These are phyloP conservation scores for Venturia carpophila DNA, from an alignment of 2,329 filamentous ascomycete genomes.

Conservation along the genomic window DNA sequence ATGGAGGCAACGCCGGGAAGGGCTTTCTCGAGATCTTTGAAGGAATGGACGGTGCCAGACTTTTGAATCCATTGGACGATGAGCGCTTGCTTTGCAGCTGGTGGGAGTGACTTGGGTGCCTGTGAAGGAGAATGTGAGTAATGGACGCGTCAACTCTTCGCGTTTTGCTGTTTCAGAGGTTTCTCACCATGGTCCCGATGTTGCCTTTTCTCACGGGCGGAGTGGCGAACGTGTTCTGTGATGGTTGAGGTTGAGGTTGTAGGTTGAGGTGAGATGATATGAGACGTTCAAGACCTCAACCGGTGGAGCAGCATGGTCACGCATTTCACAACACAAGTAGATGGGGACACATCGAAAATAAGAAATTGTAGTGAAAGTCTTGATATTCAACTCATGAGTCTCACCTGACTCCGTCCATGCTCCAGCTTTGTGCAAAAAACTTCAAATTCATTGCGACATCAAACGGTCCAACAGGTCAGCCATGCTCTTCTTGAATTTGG, in stretches of 20 bases:
- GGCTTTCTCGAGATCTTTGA: slow-evolving; percentile 61
- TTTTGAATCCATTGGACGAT: slow-evolving; percentile 54
- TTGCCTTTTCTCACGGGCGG: neutral
- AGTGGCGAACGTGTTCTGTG: neutral
- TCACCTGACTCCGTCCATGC: neutral
- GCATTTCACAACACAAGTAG: neutral
- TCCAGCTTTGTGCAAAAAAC: too few species aligned
- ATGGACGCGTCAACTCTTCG: neutral
- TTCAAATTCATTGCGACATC: neutral
- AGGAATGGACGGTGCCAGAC: slow-evolving; percentile 53
- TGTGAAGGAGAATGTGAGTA: slow-evolving; percentile 21
- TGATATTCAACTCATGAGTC: neutral
- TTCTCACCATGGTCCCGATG: neutral
- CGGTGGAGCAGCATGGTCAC: neutral
- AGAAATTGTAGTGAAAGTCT: neutral
- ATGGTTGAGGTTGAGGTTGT: neutral
- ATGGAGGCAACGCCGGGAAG: slow-evolving; percentile 55
- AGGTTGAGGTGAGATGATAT: neutral
- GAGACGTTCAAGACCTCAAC: neutral
- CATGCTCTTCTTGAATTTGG: slow-evolving; percentile 5
- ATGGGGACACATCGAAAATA: neutral
- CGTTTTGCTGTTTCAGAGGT: neutral
- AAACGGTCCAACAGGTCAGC: neutral
- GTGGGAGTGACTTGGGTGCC: slow-evolving; percentile 50
- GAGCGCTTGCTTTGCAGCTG: slow-evolving; percentile 49